Base-by-base conservation (phyloP, 805 yeast genomes). In the Groenewaldozyma salmanticensis region DNA sequence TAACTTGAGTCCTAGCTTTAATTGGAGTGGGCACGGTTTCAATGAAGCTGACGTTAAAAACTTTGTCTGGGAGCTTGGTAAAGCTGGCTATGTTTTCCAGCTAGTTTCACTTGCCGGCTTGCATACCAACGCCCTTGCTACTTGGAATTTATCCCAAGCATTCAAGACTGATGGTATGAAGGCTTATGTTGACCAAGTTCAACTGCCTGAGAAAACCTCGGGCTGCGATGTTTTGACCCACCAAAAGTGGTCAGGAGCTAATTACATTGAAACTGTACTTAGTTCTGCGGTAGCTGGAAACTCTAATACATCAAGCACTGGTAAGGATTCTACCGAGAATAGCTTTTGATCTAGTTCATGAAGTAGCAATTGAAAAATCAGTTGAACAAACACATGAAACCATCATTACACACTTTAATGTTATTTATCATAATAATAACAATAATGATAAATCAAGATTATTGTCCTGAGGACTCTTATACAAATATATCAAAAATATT, bases 1-100 rank as follows among this genome's bases (percentile, higher is more conserved):
- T 72, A 90, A 90, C 74, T 72, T 90, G 64, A 86, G 96, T 22
- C 82, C 81, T 13, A 69, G 75, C 17, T 77, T 75, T 60, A 74
- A 77, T 58, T 77, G 81, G 79, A 54, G 65, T 15, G 70, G 67
- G 0, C 76, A 75, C 42, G 81, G 81, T 1, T 77, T 71, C 54
- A 52, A 62, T 15, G 70, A 67, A 11, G 47, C 60, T 15, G 69
- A 69, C 40, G 61, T 77, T 38, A 58, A 67, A 44, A 61, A 63
- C 31, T 74, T 75, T 48, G 71, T 73, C 9, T 66, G 68, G 61
- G 76, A 72, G 45, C 57, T 77, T 35, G 81, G 75, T 20, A 66
- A 73, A 52, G 55, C 66, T 35, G 81, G 81, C 3, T 76, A 73
- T 50, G 74, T 74, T 2, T 52, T 77, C 32, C 82, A 77, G 56